A percentile compares a stretch with the other conserved stretches of the same genome.
phyloP scores from a whole-genome alignment of 2,329 filamentous ascomycete genomes.

The Hymenoscyphus salicellus region DNA sequence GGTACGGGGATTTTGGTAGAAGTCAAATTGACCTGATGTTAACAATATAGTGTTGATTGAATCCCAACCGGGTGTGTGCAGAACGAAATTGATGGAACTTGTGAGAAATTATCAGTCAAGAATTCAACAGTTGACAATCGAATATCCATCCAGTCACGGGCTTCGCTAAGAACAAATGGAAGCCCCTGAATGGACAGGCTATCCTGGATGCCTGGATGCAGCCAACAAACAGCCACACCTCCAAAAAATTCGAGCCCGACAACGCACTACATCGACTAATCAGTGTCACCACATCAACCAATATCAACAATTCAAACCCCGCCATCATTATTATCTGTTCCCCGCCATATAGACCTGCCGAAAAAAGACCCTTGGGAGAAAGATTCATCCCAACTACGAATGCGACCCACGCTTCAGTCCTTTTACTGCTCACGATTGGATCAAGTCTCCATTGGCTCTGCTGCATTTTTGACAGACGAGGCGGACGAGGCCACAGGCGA shows the following conservation, averaged over 20 bases:
- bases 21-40: not conserved
- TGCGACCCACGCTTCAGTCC: not conserved
- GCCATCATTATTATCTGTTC: not conserved
- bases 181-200: not conserved
- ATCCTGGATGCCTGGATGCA: not conserved
- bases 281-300: not conserved
- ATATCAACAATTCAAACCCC: conserved; percentile 5
- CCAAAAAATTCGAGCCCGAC: conserved; percentile 6
- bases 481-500: conserved; percentile 30
- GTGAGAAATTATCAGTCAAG: not conserved
- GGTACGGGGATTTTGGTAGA: not conserved
- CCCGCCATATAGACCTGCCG: not conserved
- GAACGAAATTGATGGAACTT: not conserved
- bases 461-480: conserved; percentile 15
- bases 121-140: not conserved
- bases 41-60: not conserved
- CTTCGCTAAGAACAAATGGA: conserved; percentile 5
- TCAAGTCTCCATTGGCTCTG: conserved; percentile 7
- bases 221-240: not conserved
- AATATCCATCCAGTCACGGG: not conserved
- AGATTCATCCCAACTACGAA: not conserved
- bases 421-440: conserved; percentile 8
- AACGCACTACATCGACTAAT: conserved; percentile 1
- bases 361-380: not conserved
- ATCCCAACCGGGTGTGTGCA: too few relatives aligned